Evolutionary conservation across 331 rosid genomes (phyloP).

Genomic region (Cydonia oblonga): DNA sequence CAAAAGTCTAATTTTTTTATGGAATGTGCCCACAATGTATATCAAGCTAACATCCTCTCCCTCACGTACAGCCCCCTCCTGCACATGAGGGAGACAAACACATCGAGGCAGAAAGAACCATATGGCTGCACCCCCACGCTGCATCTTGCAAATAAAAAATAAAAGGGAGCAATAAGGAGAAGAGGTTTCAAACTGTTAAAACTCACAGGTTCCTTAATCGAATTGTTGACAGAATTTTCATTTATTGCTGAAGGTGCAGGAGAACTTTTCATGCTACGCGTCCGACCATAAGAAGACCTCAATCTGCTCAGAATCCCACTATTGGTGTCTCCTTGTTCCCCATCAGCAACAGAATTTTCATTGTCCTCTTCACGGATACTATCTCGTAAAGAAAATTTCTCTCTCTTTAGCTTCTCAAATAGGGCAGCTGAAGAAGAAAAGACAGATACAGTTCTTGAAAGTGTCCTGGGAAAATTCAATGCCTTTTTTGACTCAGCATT

Average conservation of each 20-base stretch:
- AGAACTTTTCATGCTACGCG: slow-evolving; percentile 32
- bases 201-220: slow-evolving; percentile 48
- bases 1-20: neutral
- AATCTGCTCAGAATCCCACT: slow-evolving; percentile 41
- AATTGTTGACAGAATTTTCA: slow-evolving; percentile 26
- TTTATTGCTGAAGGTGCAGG: slow-evolving; percentile 17
- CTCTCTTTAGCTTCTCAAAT: slow-evolving; percentile 63
- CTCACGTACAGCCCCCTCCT: no score
- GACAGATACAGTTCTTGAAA: slow-evolving; percentile 78
- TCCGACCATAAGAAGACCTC: slow-evolving; percentile 40
- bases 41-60: neutral
- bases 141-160: neutral
- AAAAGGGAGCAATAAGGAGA: neutral
- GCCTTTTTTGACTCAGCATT: slow-evolving; percentile 35
- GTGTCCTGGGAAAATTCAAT: slow-evolving; percentile 47
- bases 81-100: neutral
- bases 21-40: neutral
- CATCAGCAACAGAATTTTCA: slow-evolving; percentile 20
- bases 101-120: neutral
- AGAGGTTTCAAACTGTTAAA: neutral
- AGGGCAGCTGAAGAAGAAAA: slow-evolving; percentile 92
- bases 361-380: slow-evolving; percentile 23
- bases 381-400: slow-evolving; percentile 46
- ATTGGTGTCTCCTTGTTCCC: slow-evolving; percentile 25
- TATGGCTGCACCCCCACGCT: neutral